Evolutionary conservation across 2,329 filamentous ascomycete genomes (phyloP).

Genomic region (Epichloe gansuensis): DNA sequence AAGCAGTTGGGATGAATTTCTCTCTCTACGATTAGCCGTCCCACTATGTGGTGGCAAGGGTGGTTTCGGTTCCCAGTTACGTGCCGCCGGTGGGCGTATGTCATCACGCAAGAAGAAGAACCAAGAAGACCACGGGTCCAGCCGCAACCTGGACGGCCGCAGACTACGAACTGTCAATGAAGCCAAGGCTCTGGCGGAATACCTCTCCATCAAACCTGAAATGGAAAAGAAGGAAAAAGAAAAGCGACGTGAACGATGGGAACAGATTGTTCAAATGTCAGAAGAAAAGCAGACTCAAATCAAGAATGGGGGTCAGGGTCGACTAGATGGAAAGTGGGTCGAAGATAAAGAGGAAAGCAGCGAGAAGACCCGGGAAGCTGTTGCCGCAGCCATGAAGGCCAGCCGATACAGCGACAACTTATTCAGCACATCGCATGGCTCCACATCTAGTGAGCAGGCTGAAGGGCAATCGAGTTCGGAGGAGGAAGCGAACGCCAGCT

Average conservation of each 20-base stretch:
- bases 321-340: constrained; percentile 83
- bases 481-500: constrained; percentile 27
- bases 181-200: constrained; percentile 89
- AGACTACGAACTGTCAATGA: constrained; percentile 85
- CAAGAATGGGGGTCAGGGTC: constrained; percentile 54
- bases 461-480: constrained; percentile 18
- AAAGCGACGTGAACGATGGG: constrained; percentile 69
- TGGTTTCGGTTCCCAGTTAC: constrained; percentile 92
- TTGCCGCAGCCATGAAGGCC: constrained; percentile 55
- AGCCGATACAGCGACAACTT: constrained; percentile 50
- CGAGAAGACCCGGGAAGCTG: constrained; percentile 68
- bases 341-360: constrained; percentile 86
- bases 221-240: constrained; percentile 95
- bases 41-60: constrained; percentile 88
- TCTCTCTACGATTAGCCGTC: constrained; percentile 69
- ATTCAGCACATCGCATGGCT: constrained; percentile 37
- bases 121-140: constrained; percentile 77
- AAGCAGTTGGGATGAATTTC: constrained; percentile 47
- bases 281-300: constrained; percentile 78
- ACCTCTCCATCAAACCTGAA: constrained; percentile 87
- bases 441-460: constrained; percentile 24
- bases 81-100: constrained; percentile 96
- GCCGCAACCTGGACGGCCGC: constrained; percentile 83
- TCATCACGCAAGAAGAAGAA: constrained; percentile 83
- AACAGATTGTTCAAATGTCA: constrained; percentile 73